These are phyloP conservation scores for Deinandra increscens DNA, from an alignment of 129 eudicot genomes.

Conservation along the genomic window DNA sequence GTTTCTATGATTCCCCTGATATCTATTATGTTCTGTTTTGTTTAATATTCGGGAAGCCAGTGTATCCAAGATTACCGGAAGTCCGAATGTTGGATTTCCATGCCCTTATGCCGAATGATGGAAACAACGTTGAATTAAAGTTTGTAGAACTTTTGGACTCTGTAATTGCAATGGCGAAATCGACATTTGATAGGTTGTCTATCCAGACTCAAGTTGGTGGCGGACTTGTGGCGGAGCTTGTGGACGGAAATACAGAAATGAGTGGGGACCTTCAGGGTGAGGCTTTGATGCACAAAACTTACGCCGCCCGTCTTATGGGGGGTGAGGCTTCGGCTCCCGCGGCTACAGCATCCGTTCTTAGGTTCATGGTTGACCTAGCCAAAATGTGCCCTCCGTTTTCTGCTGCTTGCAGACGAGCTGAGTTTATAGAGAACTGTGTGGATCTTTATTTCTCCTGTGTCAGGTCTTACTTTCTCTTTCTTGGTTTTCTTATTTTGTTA, in stretches of 20 bases:
- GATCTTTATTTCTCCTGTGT: conserved; percentile 91
- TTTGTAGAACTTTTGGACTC: conserved; percentile 85
- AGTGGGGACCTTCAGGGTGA: conserved; percentile 98
- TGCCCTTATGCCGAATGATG: conserved; percentile 89
- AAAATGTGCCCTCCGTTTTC: conserved; percentile 94
- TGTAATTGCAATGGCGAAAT: conserved; percentile 91
- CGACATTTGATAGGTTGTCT: conserved; percentile 82
- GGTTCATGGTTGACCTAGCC: conserved; percentile 95
- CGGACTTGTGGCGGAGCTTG: conserved; percentile 81
- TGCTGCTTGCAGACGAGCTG: conserved; percentile 76
- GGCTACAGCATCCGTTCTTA: conserved; percentile 84
- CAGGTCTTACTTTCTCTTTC: conserved; percentile 44
- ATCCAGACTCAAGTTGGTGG: conserved; percentile 68
- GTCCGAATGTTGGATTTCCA: conserved; percentile 96
- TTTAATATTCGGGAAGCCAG: conserved; percentile 89
- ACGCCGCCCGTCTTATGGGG: conserved; percentile 99
- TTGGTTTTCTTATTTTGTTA: neutral
- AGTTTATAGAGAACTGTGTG: conserved; percentile 86
- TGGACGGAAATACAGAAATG: conserved; percentile 72
- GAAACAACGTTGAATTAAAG: conserved; percentile 57
- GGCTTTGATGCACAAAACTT: conserved; percentile 98
- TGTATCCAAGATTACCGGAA: conserved; percentile 95
- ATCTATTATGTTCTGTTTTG: conserved; percentile 89
- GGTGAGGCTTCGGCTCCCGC: conserved; percentile 99
- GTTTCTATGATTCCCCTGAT: conserved; percentile 96